These are phyloP conservation scores for Beta corolliflora DNA, from an alignment of 179 eudicot species.

Conservation along the genomic window DNA sequence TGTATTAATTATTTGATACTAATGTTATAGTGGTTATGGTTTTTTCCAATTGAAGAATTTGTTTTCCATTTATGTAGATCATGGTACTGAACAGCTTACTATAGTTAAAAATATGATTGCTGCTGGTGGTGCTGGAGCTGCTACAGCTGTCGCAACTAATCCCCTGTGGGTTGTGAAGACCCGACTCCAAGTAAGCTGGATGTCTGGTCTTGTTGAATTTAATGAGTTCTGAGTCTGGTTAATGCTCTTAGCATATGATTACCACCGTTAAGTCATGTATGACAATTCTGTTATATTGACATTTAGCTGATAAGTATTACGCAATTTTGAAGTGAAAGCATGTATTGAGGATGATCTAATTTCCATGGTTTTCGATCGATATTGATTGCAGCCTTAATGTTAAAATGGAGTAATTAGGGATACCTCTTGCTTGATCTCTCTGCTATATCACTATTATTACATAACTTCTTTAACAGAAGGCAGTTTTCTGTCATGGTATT, in stretches of 20 bases:
- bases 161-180: conserved; percentile 99
- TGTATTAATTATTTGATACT: conserved; percentile 10
- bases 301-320: not conserved
- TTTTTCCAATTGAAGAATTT: not conserved
- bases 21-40: conserved; percentile 11
- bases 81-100: conserved; percentile 57
- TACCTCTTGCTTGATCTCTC: no score
- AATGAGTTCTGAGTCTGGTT: not conserved
- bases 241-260: not conserved
- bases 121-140: conserved; percentile 97
- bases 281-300: not conserved
- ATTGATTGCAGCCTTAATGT: no score
- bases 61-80: conserved; percentile 42
- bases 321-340: no score
- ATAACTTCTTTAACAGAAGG: no score
- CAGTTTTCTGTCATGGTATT: no score
- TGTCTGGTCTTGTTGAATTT: conserved; percentile 5
- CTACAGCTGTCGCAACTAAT: conserved; percentile 79
- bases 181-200: conserved; percentile 85
- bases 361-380: no score
- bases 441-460: no score
- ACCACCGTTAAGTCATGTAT: not conserved
- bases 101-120: conserved; percentile 85
- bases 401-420: no score
- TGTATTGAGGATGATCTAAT: no score